A percentile compares a stretch with the other conserved stretches of the same genome.
phyloP scores from a whole-genome alignment of 75 land plant species.

The Picea glauca region DNA sequence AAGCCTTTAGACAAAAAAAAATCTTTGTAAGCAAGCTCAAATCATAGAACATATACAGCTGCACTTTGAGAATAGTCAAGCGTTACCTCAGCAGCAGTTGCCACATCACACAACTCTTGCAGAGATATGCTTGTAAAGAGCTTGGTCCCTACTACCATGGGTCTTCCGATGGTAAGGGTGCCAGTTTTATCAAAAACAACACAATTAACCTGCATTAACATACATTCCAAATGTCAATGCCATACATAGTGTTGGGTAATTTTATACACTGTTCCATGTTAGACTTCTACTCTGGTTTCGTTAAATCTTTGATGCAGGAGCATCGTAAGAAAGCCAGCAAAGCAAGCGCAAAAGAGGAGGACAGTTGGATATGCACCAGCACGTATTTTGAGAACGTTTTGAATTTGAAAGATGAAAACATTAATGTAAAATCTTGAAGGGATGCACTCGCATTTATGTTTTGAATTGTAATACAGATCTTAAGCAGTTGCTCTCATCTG shows the following conservation, averaged over 20 bases:
- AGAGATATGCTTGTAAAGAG: conserved; percentile 49
- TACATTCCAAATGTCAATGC: conserved; percentile 3
- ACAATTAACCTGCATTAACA: conserved; percentile 51
- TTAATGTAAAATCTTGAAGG: too few relatives aligned
- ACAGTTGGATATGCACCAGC: too few relatives aligned
- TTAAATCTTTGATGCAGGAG: not conserved
- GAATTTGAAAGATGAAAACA: too few relatives aligned
- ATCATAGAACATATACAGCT: not conserved
- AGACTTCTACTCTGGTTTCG: not conserved
- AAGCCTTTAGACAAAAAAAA: not conserved
- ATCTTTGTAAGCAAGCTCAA: not conserved
- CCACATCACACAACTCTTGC: conserved; percentile 52
- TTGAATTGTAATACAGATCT: too few relatives aligned
- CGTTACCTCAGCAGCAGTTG: conserved; percentile 75
- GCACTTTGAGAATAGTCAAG: not conserved
- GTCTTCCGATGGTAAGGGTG: conserved; percentile 86
- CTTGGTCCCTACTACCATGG: conserved; percentile 68
- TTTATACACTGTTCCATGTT: not conserved
- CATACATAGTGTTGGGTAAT: not conserved
- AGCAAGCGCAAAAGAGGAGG: too few relatives aligned
- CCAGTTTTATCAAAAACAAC: conserved; percentile 97
- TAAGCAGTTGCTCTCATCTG: too few relatives aligned
- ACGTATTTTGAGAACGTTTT: too few relatives aligned
- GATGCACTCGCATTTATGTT: too few relatives aligned
- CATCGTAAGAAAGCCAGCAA: too few relatives aligned